Evolutionary conservation across 345 rosid genomes (phyloP), one percentile per base, ranked within the genome.

Genomic region (Hibiscus tridactylites): DNA sequence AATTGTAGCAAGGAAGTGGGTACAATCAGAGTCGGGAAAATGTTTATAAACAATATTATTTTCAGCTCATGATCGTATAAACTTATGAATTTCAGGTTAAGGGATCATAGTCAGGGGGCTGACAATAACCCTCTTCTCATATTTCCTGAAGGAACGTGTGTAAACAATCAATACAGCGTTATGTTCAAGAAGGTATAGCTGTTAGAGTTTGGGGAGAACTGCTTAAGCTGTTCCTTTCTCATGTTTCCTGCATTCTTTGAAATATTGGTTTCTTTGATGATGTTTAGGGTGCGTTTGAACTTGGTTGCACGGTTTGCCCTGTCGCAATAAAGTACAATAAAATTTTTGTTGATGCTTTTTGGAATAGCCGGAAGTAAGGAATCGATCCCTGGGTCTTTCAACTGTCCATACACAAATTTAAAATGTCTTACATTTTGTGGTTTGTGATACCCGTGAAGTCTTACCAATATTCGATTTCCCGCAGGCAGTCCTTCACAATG

Each of bases 141-240:
- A 83, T 95, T 95, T 87, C 99, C 99, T 12, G 98, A 95, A 78
- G 98, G 99, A 39, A 95, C 98, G 9, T 92, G 99, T 65, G 97
- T 95, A 68, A 92, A 92, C 80, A 95, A 95, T 74, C 91, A 95
- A 72, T 95, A 92, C 72, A 89, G 92, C 10, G 99, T 95, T 61
- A 95, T 95, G 99, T 95, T 95, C 77, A 95, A 95, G 84, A 95
- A 95, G 98, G 99, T 92, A 78, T 62, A 2, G 37, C 9, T 68
- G 4, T 31, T 65, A 52, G 31, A 56, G 15, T 61, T 63, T 39
- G 53, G 56, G 46, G 29, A 56, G 68, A 44, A 49, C 11, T 44
- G 52, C 46, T 56, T 44, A 9, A 16, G 46, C 15, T 6, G 12
- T 70, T 69, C 54, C 31, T 13, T 28, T 65, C 52, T 12, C 5